phyloP scores from a whole-genome alignment of 2,329 filamentous ascomycete species.

The Ambrosiella beaveri region DNA sequence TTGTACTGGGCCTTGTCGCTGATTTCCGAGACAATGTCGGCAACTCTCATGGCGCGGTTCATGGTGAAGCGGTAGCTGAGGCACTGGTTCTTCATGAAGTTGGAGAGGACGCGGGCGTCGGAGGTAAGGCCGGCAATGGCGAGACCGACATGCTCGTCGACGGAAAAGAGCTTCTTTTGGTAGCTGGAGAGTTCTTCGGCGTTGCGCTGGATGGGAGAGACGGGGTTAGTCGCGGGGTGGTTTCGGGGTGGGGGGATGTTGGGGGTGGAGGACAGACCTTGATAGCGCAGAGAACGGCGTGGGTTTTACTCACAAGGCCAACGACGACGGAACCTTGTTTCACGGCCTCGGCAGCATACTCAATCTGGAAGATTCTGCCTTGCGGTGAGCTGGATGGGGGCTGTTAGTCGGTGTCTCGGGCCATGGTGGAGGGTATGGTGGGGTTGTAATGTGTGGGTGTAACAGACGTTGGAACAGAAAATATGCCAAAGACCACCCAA shows the following conservation, averaged over 20 bases:
- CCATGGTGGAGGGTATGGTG: background rate
- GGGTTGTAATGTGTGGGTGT: background rate
- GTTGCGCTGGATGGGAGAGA: constrained; percentile 51
- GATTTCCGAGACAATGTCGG: constrained; percentile 78
- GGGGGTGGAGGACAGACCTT: constrained; percentile 46
- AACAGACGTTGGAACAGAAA: too few relatives aligned
- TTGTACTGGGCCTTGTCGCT: constrained; percentile 94
- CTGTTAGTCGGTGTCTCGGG: background rate
- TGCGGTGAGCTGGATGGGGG: constrained; percentile 62
- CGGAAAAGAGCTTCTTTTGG: constrained; percentile 96
- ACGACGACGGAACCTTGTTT: constrained; percentile 98
- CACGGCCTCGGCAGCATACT: constrained; percentile 96
- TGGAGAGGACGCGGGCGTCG: constrained; percentile 95
- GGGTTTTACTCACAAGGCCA: constrained; percentile 92
- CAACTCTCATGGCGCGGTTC: constrained; percentile 79
- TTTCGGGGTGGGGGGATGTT: background rate
- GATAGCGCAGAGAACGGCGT: constrained; percentile 85
- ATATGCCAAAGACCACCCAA: too few relatives aligned
- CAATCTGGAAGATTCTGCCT: constrained; percentile 98
- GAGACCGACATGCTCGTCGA: constrained; percentile 90
- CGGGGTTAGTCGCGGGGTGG: background rate
- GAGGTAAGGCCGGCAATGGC: constrained; percentile 93
- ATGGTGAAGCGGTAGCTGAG: constrained; percentile 91
- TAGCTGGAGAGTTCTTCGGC: constrained; percentile 98
- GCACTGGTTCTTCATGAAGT: constrained; percentile 99